Percentiles rank a stretch among this genome's conserved stretches.
Conservation (phyloP, 208 protist genomes). For the Wallacemonas sp. region DNA sequence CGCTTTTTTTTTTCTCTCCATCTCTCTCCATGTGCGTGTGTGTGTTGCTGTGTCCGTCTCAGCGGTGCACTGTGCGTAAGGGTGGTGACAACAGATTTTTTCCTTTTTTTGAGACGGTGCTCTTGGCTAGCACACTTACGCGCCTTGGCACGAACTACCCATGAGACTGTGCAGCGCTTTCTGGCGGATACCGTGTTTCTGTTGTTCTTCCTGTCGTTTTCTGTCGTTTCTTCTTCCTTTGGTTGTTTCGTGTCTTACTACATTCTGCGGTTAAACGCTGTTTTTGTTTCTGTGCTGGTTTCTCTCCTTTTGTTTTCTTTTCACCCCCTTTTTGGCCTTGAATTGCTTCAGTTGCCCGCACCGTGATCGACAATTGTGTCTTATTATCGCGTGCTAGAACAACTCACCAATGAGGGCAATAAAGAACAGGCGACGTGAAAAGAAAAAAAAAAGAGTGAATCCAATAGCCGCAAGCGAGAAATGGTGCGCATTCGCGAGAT, state of each 20-base stretch:
- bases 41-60: constrained; percentile 4
- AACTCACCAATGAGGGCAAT: too few relatives aligned
- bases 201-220: constrained; percentile 16
- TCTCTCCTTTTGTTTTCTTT: constrained; percentile 18
- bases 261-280: too few relatives aligned
- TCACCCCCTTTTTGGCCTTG: neutral
- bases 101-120: too few relatives aligned
- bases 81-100: too few relatives aligned
- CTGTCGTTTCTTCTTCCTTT: constrained; percentile 14
- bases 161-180: neutral
- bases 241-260: constrained; percentile 8
- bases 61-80: neutral
- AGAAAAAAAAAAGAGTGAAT: too few relatives aligned
- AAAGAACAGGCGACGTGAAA: too few relatives aligned
- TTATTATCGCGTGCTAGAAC: too few relatives aligned
- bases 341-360: neutral
- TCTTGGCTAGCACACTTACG: too few relatives aligned
- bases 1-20: constrained; percentile 9
- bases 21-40: neutral
- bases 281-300: constrained; percentile 21
- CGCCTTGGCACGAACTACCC: too few relatives aligned
- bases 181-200: neutral
- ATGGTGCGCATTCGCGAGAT: too few relatives aligned
- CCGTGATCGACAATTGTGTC: too few relatives aligned
- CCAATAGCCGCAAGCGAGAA: too few relatives aligned